A percentile compares a stretch with the other conserved stretches of the same genome.
Conservation (phyloP, 2,329 filamentous ascomycete species). For the Cladophialophora exuberans region DNA sequence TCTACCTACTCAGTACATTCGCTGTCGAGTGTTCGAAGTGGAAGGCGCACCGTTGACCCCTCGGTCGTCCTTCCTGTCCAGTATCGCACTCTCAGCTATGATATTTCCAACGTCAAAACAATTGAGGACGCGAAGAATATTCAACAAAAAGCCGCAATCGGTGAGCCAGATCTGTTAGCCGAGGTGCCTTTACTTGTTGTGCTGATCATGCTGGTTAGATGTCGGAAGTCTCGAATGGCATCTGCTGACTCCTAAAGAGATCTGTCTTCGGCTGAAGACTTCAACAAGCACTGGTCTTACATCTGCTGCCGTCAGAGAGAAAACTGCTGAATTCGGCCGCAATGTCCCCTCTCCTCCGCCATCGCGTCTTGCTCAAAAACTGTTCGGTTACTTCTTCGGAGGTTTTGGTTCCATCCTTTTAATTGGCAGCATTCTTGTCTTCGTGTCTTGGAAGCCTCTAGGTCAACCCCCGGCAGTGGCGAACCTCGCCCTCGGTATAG, state of each 20-base stretch:
- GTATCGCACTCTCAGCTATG: constrained; percentile 46
- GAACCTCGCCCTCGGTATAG: constrained; percentile 73
- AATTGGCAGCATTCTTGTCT: constrained; percentile 70
- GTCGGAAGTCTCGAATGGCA: constrained; percentile 71
- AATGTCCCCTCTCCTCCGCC: constrained; percentile 70
- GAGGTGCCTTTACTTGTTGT: background rate
- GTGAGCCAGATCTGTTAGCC: background rate
- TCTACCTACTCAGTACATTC: constrained; percentile 27
- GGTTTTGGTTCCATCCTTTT: constrained; percentile 76
- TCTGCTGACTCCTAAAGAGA: constrained; percentile 59
- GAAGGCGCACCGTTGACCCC: constrained; percentile 32
- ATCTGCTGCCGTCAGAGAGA: constrained; percentile 57
- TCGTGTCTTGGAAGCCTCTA: constrained; percentile 75
- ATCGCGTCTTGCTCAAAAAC: constrained; percentile 60
- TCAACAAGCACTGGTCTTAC: constrained; percentile 64
- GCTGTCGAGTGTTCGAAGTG: constrained; percentile 28
- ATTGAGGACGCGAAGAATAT: constrained; percentile 46
- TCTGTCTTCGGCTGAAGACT: constrained; percentile 63
- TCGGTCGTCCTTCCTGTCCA: constrained; percentile 37
- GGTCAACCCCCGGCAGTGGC: constrained; percentile 71
- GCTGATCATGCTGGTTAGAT: constrained; percentile 45
- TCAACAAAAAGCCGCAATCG: constrained; percentile 24
- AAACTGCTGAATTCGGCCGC: constrained; percentile 63
- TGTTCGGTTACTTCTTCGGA: constrained; percentile 73
- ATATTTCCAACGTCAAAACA: constrained; percentile 60